Percentiles rank a stretch among this genome's conserved stretches.
phyloP scores from a whole-genome alignment of 768 basidiomycete species.

The Kwoniella dendrophila region DNA sequence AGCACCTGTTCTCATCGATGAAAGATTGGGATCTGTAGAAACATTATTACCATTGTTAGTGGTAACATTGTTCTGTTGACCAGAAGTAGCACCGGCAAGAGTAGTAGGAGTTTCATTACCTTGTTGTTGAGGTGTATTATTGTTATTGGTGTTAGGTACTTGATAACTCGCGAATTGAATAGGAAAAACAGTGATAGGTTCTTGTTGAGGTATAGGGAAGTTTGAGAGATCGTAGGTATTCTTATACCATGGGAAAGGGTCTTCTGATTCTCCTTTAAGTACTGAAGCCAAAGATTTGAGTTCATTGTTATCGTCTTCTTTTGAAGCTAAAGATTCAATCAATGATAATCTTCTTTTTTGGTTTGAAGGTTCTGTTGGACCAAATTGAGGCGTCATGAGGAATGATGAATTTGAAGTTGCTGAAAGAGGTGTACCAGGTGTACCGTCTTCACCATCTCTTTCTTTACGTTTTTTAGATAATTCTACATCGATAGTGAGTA shows the following conservation, averaged over 20 bases:
- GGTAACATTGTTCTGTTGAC: constrained; percentile 8
- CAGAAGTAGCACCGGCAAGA: no score
- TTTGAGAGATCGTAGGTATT: constrained; percentile 16
- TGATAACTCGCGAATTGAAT: constrained; percentile 21
- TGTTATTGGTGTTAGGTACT: neutral
- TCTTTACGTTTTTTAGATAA: constrained; percentile 20
- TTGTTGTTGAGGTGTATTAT: neutral
- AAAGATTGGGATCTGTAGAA: constrained; percentile 30
- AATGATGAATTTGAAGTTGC: constrained; percentile 12
- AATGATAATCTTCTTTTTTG: constrained; percentile 14
- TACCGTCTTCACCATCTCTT: constrained; percentile 3
- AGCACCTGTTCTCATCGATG: constrained; percentile 34
- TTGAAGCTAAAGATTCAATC: constrained; percentile 15
- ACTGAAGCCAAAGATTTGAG: neutral
- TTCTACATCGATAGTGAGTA: constrained; percentile 17
- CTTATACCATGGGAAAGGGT: constrained; percentile 22
- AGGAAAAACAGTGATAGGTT: constrained; percentile 31
- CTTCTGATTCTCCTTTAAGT: constrained; percentile 10
- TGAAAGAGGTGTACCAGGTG: constrained; percentile 19
- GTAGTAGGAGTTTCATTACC: constrained; percentile 1
- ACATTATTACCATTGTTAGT: no score
- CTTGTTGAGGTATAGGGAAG: constrained; percentile 17
- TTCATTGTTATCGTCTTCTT: constrained; percentile 6
- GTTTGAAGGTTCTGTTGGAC: neutral
- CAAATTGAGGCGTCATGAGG: constrained; percentile 20